phyloP scores from a whole-genome alignment of 2,329 filamentous ascomycete genomes.

The Leptographium lundbergii region DNA sequence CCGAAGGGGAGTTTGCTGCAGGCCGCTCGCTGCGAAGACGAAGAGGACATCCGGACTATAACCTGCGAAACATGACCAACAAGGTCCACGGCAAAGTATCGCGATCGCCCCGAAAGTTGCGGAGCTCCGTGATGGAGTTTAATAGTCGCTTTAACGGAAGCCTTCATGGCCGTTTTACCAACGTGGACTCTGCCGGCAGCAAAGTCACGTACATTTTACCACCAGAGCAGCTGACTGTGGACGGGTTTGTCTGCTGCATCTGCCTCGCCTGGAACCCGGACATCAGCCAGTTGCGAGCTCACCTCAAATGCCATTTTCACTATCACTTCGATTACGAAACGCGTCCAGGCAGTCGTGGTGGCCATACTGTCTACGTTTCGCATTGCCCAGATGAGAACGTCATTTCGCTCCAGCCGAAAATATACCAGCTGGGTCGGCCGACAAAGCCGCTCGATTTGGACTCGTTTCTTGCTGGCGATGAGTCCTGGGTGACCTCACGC shows the following conservation, averaged over 20 bases:
- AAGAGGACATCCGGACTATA: conserved; percentile 39
- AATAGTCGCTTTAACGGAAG: conserved; percentile 1
- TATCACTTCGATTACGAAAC: conserved; percentile 30
- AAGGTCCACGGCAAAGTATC: conserved; percentile 40
- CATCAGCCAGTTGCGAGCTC: conserved; percentile 33
- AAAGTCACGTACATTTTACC: conserved; percentile 33
- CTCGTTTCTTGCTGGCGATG: conserved; percentile 30
- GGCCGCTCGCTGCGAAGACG: conserved; percentile 37
- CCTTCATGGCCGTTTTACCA: neutral
- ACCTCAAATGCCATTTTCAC: conserved; percentile 34
- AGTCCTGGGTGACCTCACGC: conserved; percentile 31
- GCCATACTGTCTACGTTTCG: conserved; percentile 27
- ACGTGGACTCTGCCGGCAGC: conserved; percentile 12
- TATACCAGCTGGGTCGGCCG: conserved; percentile 29
- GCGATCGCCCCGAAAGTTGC: conserved; percentile 17
- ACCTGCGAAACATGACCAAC: conserved; percentile 45
- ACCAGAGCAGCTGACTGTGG: conserved; percentile 31
- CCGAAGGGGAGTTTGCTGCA: conserved; percentile 25
- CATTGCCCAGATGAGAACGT: conserved; percentile 13
- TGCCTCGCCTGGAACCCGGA: conserved; percentile 36
- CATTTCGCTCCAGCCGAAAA: conserved; percentile 17
- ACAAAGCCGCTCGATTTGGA: conserved; percentile 32
- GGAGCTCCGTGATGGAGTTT: neutral
- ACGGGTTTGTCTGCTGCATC: conserved; percentile 36
- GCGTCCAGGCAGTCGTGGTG: conserved; percentile 21